phyloP scores from a whole-genome alignment of 108 stramenopile species.

The Nannochloropsis granulata region DNA sequence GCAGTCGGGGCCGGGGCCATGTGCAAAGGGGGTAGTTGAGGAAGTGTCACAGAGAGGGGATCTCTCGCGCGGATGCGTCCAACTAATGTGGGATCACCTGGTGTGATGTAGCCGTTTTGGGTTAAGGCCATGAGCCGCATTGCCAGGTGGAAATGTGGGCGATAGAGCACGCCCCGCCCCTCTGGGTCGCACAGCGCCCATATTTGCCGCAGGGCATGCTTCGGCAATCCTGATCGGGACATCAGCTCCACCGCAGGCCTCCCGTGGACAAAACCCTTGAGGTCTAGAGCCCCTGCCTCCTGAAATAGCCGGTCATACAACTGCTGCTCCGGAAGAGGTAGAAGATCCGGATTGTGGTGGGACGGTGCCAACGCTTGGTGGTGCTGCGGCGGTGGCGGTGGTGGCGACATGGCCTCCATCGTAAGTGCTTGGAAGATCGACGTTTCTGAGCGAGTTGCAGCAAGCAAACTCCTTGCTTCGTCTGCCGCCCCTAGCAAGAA shows the following conservation, averaged over 20 bases:
- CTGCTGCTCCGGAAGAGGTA: background rate
- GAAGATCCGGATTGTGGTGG: background rate
- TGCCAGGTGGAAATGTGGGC: background rate
- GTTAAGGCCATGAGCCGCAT: background rate
- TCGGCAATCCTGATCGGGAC: background rate
- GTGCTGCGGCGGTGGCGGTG: background rate
- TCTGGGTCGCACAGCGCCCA: background rate
- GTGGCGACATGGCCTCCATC: background rate
- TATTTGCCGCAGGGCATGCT: background rate
- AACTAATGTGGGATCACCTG: background rate
- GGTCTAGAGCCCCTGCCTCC: background rate
- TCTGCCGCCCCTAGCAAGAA: too few relatives aligned
- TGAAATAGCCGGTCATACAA: background rate
- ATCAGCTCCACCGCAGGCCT: background rate
- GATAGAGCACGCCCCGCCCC: background rate
- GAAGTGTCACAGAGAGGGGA: background rate
- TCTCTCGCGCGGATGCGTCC: background rate
- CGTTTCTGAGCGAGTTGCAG: too few relatives aligned
- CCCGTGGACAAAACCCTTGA: background rate
- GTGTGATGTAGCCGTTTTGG: background rate
- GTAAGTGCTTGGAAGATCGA: background rate
- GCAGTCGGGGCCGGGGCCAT: background rate
- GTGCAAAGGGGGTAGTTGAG: background rate
- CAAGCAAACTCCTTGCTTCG: too few relatives aligned
- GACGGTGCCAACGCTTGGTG: background rate